These are phyloP conservation scores for Tinospora cordifolia DNA, from an alignment of 164 flowering plant genomes.

Conservation along the genomic window DNA sequence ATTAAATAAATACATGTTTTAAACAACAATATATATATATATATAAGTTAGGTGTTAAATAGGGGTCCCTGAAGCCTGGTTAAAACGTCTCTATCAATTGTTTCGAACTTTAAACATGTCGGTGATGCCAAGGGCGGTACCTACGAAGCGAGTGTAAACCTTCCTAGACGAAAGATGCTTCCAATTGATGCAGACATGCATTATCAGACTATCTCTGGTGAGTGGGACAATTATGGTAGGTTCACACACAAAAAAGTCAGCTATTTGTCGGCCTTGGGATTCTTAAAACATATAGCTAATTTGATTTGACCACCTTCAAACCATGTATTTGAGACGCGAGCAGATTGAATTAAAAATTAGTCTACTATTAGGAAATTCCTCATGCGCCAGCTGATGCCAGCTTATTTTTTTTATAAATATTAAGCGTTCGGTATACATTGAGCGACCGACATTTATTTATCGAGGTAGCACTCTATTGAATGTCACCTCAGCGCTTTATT, in stretches of 20 bases:
- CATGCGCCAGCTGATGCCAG: too few species aligned
- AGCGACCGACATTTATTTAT: too few species aligned
- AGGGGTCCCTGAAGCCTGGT: background rate
- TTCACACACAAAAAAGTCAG: background rate
- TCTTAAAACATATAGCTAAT: background rate
- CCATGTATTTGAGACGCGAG: too few species aligned
- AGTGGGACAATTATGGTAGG: too few species aligned
- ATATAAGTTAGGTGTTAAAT: background rate
- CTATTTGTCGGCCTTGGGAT: background rate
- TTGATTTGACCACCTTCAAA: background rate
- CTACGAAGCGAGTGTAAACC: background rate
- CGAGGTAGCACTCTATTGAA: too few species aligned
- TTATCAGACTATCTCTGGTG: too few species aligned
- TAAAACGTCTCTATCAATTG: background rate
- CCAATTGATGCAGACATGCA: background rate
- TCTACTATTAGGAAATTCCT: too few species aligned
- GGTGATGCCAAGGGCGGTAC: background rate
- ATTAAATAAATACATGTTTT: background rate
- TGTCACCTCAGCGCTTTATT: too few species aligned
- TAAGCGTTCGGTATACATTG: too few species aligned
- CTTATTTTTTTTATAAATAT: too few species aligned
- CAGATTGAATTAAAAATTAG: too few species aligned
- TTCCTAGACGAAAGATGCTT: background rate
- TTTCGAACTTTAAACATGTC: background rate
- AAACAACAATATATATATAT: background rate